Evolutionary conservation across 495 filamentous ascomycete genomes (phyloP).

Genomic region (Lepidopterella palustris): DNA sequence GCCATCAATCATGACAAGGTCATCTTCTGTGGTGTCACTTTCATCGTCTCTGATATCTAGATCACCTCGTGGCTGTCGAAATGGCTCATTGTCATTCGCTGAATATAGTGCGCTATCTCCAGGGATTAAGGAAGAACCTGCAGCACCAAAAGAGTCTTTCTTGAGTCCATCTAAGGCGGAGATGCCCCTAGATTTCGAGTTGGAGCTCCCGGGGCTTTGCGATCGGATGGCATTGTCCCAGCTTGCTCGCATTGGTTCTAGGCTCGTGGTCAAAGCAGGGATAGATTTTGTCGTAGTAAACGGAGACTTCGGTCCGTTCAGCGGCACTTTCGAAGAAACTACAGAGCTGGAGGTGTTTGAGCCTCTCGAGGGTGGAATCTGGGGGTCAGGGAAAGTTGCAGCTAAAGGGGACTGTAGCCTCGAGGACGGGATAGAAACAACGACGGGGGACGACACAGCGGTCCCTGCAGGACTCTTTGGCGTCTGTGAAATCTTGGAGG

Average conservation of each 20-base stretch:
- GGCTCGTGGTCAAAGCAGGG: conserved; percentile 8
- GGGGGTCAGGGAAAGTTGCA: conserved; percentile 19
- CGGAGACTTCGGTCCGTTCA: conserved; percentile 18
- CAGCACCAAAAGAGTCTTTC: not conserved
- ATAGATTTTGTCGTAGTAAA: conserved; percentile 11
- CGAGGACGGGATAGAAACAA: conserved; percentile 26
- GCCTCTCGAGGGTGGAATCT: conserved; percentile 18
- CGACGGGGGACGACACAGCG: conserved; percentile 27
- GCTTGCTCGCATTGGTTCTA: conserved; percentile 3
- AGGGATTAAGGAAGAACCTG: not conserved
- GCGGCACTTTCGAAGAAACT: conserved; percentile 11
- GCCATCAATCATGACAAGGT: conserved; percentile 25
- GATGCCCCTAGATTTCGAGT: not conserved
- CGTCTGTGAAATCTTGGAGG: not conserved
- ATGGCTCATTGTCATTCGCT: conserved; percentile 9
- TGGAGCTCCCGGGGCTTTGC: conserved; percentile 5
- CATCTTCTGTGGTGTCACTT: conserved; percentile 29
- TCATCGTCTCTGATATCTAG: conserved; percentile 17
- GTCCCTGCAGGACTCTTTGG: conserved; percentile 22
- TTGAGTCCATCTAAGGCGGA: not conserved
- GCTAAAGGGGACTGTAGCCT: conserved; percentile 27
- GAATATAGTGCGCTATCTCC: conserved; percentile 1
- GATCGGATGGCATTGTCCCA: conserved; percentile 8
- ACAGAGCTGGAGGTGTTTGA: conserved; percentile 18
- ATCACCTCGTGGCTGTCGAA: conserved; percentile 10